Base-by-base conservation (phyloP, 2,329 filamentous ascomycete species). In the Drechslerella dactyloides region DNA sequence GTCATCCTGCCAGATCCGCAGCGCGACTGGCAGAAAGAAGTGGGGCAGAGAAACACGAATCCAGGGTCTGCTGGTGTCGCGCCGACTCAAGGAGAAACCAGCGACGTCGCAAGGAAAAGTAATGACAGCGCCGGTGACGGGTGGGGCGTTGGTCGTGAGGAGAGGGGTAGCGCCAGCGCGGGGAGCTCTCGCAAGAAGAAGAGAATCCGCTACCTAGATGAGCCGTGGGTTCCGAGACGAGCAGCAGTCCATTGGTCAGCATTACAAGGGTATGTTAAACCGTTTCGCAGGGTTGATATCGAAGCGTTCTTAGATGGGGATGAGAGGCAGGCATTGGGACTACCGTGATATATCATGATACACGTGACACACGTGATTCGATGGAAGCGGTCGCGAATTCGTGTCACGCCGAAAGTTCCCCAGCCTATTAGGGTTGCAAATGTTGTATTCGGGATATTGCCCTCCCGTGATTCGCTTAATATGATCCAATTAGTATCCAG, bases 201-300 rank as follows among this genome's bases (percentile, higher is more conserved):
- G 30, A 48, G n/a, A 17, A 59, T 42, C 24, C 27, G 11, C 24
- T 61, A 33, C 33, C 10, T 65, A 1, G 55, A 60, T 19, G 55
- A 66, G 27, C 37, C 69, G 21, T 73, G 62, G 69, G 56, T 66
- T 33, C 61, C 56, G 17, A 52, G 19, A 17, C 40, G 69, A 42
- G 69, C 42, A 30, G 57, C 61, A 10, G 61, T 66, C 5, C 61
- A 73, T 54, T 70, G 66, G 66, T 53, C 50, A 1, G 21, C 10
- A 3, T 11, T 55, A 13, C 17, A 13, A 8, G 40, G 37, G 6
- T 30, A 52, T 5, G 66, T 73, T 19, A 40, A 21, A 40, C 23
- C 21, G 7, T 73, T 57, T 52, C 15, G 56, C 11, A 59, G 69
- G 42, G 69, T 66, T n/a, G 56, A 73, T 46, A 53, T 73, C 35